A percentile compares a stretch with the other conserved stretches of the same genome.
Conservation (phyloP, 2,329 filamentous ascomycete species). For the Calonectria leucothoes region DNA sequence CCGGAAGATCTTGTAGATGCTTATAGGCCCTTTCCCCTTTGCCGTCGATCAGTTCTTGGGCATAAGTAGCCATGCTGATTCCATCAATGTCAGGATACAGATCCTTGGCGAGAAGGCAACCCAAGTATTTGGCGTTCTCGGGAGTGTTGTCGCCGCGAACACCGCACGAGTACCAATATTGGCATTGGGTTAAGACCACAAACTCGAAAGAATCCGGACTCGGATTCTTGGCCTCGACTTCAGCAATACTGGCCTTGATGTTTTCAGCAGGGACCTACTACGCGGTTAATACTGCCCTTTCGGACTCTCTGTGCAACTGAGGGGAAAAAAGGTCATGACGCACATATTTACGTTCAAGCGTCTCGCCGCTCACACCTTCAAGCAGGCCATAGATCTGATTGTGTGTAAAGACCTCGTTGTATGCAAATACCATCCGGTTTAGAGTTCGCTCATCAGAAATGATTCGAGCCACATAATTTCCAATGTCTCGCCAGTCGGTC, state of each 20-base stretch:
- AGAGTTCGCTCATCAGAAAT: constrained; percentile 63
- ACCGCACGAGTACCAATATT: constrained; percentile 57
- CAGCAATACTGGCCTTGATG: not conserved
- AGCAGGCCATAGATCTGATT: constrained; percentile 59
- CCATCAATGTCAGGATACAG: not conserved
- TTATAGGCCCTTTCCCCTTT: not conserved
- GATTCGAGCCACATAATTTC: constrained; percentile 61
- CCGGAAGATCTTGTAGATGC: not conserved
- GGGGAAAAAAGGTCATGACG: not conserved
- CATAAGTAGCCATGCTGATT: not conserved
- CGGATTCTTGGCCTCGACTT: not conserved
- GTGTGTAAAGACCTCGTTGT: constrained; percentile 56
- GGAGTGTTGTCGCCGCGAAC: not conserved
- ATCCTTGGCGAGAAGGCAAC: not conserved
- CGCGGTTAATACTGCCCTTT: too few relatives aligned
- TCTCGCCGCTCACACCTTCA: constrained; percentile 62
- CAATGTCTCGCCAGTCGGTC: constrained; percentile 63
- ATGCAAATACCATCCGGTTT: constrained; percentile 63
- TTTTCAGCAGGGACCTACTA: not conserved
- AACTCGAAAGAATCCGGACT: not conserved
- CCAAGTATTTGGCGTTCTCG: not conserved
- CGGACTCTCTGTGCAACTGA: not conserved
- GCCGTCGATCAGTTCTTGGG: not conserved
- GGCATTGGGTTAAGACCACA: not conserved
- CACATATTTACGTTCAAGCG: constrained; percentile 43